phyloP scores from a whole-genome alignment of 2,329 filamentous ascomycete species.

The Fusarium pininemorale region DNA sequence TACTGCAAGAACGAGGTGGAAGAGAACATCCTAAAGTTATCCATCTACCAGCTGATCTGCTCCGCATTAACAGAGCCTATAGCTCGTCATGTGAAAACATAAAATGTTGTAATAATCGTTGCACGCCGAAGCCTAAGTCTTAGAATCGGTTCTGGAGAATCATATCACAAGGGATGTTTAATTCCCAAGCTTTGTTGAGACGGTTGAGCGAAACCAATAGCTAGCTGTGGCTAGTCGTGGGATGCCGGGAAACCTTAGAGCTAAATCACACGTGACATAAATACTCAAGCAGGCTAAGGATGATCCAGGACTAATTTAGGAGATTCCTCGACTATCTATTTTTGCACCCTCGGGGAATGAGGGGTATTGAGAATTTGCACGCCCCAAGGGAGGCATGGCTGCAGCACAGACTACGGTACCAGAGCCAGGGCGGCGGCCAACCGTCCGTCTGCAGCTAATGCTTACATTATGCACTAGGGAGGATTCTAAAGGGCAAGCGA shows the following conservation, averaged over 20 bases:
- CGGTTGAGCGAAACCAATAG: constrained; percentile 10
- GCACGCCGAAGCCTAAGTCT: not conserved
- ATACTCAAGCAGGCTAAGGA: not conserved
- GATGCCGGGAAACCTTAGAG: not conserved
- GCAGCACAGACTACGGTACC: not conserved
- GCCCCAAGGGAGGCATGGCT: not conserved
- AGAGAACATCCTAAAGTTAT: not conserved
- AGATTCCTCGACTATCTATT: not conserved
- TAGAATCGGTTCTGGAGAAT: not conserved
- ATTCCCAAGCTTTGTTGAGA: not conserved
- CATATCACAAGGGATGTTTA: not conserved
- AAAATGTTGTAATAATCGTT: not conserved
- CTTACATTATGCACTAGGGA: constrained; percentile 21
- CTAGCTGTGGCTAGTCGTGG: not conserved
- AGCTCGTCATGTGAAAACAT: not conserved
- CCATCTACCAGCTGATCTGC: not conserved
- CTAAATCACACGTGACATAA: not conserved
- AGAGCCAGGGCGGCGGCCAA: constrained; percentile 28
- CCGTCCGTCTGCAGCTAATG: constrained; percentile 30
- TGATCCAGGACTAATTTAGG: not conserved
- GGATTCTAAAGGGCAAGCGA: constrained; percentile 20
- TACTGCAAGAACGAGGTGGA: not conserved
- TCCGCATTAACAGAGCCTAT: not conserved
- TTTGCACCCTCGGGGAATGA: not conserved
- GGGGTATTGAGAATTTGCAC: not conserved